Evolutionary conservation across 192 early-diverging fungal genomes (phyloP), one percentile per base, ranked within the genome.

Genomic region (Backusella morwellensis): DNA sequence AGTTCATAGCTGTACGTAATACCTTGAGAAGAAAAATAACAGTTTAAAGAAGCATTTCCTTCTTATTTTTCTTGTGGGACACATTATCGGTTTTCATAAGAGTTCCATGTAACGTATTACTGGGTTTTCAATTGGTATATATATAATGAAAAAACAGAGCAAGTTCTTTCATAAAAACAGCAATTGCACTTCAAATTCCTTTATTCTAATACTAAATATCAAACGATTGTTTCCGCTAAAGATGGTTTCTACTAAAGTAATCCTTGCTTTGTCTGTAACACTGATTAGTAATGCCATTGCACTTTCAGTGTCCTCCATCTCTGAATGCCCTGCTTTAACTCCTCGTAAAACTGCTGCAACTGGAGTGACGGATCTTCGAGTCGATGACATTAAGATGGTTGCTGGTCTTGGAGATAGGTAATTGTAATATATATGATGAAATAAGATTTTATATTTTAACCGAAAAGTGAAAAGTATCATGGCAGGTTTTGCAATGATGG

Each of bases 351-450:
- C 75, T 32, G 36, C 38, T n/a, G 79, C 87, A 4, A 76, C 67
- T n/a, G 78, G 63, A 34, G 81, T 88, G 32, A 80, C 85, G 36
- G 88, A 90, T 75, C 77, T 88, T 38, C 68, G 88, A 41, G 36
- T 83, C 36, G 89, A 90, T 47, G 87, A 90, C 80, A 84, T 90
- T 73, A 85, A 78, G 54, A 80, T 88, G 32, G 73, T 90, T 35
- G 85, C 80, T 19, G 85, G 85, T 6, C 75, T 90, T 23, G 89
- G 89, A 6, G 89, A 90, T 32, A 78, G 77, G 77, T 78, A 47
- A 23, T 50, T 70, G 11, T 8, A 40, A 38, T 36, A 14, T 15
- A 26, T 17, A 67, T 36, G 8, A 19, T n/a, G 7, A 68, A 68
- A 68, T n/a, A 3, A 8, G 35, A 11, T n/a, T 1, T 35, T 6